Conservation (phyloP, 2,329 filamentous ascomycete species). For the Scedosporium apiospermum region DNA sequence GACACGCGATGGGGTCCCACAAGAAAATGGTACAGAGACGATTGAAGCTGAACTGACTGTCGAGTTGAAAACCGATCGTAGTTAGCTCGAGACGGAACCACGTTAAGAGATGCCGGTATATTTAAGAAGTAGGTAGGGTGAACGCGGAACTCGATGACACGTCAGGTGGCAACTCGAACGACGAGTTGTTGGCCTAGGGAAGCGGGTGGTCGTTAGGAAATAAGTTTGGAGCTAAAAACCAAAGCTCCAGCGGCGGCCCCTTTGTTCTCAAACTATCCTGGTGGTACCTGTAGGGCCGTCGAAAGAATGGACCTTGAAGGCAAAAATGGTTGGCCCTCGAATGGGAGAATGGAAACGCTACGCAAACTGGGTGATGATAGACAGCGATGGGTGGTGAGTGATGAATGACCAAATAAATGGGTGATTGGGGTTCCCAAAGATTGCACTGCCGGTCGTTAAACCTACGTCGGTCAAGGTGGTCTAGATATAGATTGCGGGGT, state of each 20-base stretch:
- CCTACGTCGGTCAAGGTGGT: neutral
- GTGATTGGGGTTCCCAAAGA: no score
- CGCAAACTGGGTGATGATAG: neutral
- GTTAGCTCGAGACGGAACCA: no score
- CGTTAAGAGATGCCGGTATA: no score
- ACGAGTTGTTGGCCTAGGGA: neutral
- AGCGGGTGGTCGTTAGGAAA: neutral
- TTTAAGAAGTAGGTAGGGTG: no score
- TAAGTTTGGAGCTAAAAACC: neutral
- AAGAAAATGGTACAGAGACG: no score
- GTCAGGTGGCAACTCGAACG: neutral
- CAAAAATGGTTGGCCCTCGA: neutral
- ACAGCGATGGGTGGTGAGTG: neutral
- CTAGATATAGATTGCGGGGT: constrained; percentile 1
- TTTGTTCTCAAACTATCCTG: neutral
- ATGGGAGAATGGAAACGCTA: neutral
- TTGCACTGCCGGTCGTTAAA: neutral
- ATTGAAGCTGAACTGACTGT: no score
- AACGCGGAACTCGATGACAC: neutral
- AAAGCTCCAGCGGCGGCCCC: neutral
- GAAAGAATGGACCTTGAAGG: neutral
- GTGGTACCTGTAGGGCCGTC: neutral
- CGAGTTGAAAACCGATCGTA: no score
- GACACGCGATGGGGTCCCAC: no score
- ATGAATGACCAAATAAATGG: neutral